phyloP scores from a whole-genome alignment of 352 stramenopile genomes.

The Globisporangium irregulare region DNA sequence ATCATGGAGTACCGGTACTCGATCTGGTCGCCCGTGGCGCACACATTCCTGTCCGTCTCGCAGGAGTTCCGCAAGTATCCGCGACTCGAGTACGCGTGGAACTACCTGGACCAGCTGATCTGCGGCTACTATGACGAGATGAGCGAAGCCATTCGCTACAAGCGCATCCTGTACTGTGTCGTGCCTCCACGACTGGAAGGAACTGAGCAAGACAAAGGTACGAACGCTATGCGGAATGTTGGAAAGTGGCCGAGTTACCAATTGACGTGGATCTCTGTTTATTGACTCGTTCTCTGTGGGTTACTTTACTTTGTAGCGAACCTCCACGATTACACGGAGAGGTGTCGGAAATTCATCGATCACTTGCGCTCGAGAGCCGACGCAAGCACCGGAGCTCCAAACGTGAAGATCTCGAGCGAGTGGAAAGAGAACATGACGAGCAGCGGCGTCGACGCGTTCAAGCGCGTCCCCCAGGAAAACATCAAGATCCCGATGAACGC shows the following conservation, averaged over 20 bases:
- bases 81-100: slow-evolving; percentile 81
- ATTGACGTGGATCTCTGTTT: neutral
- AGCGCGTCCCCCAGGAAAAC: slow-evolving; percentile 58
- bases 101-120: slow-evolving; percentile 82
- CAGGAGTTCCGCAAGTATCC: slow-evolving; percentile 87
- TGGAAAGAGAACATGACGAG: slow-evolving; percentile 40
- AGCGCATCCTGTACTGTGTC: slow-evolving; percentile 72
- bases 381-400: slow-evolving; percentile 46
- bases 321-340: slow-evolving; percentile 56
- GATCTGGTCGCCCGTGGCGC: slow-evolving; percentile 67
- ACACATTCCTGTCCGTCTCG: slow-evolving; percentile 58
- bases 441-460: slow-evolving; percentile 57
- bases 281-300: neutral
- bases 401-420: slow-evolving; percentile 51
- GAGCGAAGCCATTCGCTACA: slow-evolving; percentile 81
- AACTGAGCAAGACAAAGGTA: slow-evolving; percentile 27
- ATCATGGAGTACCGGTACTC: slow-evolving; percentile 84
- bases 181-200: slow-evolving; percentile 46
- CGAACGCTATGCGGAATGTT: neutral
- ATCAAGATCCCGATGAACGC: slow-evolving; percentile 72
- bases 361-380: slow-evolving; percentile 62
- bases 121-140: slow-evolving; percentile 87
- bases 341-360: slow-evolving; percentile 67
- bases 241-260: neutral
- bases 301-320: slow-evolving; percentile 28